Percentiles rank a stretch among this genome's conserved stretches.
These are phyloP conservation scores for Penicillium angulare DNA, from an alignment of 495 filamentous ascomycete species.

Conservation along the genomic window DNA sequence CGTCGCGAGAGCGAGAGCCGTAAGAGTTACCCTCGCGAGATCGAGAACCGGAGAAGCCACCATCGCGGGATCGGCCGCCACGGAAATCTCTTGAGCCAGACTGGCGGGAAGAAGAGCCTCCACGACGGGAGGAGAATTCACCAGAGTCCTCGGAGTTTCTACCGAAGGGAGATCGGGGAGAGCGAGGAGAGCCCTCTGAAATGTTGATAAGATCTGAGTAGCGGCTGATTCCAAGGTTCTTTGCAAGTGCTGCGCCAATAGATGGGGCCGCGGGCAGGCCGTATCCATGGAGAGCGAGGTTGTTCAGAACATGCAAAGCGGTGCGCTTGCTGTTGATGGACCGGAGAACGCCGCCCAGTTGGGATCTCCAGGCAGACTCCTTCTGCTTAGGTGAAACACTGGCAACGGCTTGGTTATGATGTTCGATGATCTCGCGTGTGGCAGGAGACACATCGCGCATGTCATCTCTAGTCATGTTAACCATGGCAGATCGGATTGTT, in stretches of 20 bases:
- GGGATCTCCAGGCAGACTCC: conserved; percentile 51
- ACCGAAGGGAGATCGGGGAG: too few relatives aligned
- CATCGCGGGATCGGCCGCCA: background rate
- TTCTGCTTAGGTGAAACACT: conserved; percentile 40
- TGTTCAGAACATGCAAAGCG: conserved; percentile 58
- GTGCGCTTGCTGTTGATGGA: conserved; percentile 29
- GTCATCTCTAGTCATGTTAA: conserved; percentile 53
- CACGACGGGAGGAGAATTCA: background rate
- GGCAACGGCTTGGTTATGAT: conserved; percentile 35
- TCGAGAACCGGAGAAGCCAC: too few relatives aligned
- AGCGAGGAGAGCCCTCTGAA: conserved; percentile 2
- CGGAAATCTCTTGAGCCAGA: background rate
- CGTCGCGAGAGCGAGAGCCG: background rate
- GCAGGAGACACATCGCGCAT: conserved; percentile 22
- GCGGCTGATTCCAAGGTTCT: conserved; percentile 45
- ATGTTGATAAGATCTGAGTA: conserved; percentile 13
- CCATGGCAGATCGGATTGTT: conserved; percentile 48
- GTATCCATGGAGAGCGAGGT: conserved; percentile 59
- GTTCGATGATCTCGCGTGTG: conserved; percentile 31
- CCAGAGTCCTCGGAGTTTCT: too few relatives aligned
- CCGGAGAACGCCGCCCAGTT: conserved; percentile 37
- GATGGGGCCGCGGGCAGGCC: conserved; percentile 57
- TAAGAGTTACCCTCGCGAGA: background rate
- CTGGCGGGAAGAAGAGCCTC: background rate
- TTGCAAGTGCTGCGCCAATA: conserved; percentile 40